Evolutionary conservation across 225 moss, liverwort and hornwort species (phyloP).

Genomic region (Physcomitrellopsis africana): DNA sequence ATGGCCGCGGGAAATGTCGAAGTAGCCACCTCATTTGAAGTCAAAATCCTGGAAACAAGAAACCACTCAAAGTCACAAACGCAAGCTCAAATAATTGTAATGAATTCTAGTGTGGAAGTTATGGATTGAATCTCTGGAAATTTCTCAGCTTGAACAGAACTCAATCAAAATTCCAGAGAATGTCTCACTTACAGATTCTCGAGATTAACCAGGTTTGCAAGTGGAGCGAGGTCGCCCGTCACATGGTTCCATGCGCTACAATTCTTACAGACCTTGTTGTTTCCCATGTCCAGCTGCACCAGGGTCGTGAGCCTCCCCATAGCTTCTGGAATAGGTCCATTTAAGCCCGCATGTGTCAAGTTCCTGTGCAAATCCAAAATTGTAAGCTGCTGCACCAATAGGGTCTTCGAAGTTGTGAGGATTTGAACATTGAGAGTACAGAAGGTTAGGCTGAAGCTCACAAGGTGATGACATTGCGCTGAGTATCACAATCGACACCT

Average conservation of each 20-base stretch:
- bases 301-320: constrained; percentile 44
- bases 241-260: constrained; percentile 45
- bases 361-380: constrained; percentile 26
- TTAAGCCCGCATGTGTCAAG: constrained; percentile 43
- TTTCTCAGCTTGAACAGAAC: too few relatives aligned
- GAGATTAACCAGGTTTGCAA: constrained; percentile 41
- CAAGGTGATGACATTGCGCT: constrained; percentile 35
- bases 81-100: too few relatives aligned
- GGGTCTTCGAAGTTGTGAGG: too few relatives aligned
- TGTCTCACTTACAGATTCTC: constrained; percentile 36
- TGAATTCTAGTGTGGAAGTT: neutral
- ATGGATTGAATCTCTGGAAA: neutral
- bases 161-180: neutral
- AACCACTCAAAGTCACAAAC: too few relatives aligned
- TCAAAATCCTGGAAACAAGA: constrained; percentile 33
- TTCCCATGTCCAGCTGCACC: constrained; percentile 38
- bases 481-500: constrained; percentile 30
- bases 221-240: constrained; percentile 40
- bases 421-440: neutral
- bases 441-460: constrained; percentile 9
- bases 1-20: constrained; percentile 38
- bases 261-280: constrained; percentile 33
- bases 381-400: neutral
- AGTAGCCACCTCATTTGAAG: constrained; percentile 36
- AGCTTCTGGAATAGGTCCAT: constrained; percentile 36